Evolutionary conservation across 257 asterid species (phyloP).

Genomic region (Solanum arcanum): DNA sequence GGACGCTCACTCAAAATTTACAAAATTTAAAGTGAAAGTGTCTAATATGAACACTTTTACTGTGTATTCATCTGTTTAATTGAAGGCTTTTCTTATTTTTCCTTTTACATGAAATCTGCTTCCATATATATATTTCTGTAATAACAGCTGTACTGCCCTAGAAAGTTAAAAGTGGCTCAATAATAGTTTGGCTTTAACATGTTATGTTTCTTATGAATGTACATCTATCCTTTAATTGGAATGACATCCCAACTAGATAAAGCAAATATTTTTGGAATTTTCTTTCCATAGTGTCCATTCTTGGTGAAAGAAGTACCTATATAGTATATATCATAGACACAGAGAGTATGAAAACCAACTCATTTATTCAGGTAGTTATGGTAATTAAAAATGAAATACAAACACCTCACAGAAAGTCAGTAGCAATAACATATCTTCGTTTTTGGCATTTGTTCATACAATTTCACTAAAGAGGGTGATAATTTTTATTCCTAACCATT

Average conservation of each 20-base stretch:
- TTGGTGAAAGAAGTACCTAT: neutral
- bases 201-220: neutral
- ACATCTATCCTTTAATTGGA: neutral
- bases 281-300: neutral
- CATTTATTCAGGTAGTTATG: neutral
- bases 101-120: neutral
- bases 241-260: neutral
- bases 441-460: neutral
- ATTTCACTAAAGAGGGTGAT: neutral
- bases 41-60: neutral
- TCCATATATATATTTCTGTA: neutral
- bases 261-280: neutral
- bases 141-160: neutral
- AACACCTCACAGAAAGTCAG: no score
- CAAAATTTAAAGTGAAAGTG: neutral
- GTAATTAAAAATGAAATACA: no score
- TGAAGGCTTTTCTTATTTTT: neutral
- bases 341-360: neutral
- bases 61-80: neutral
- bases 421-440: neutral
- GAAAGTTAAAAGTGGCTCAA: neutral
- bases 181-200: neutral
- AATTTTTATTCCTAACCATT: neutral
- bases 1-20: rapidly evolving
- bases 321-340: neutral